Evolutionary conservation across 768 basidiomycete species (phyloP), one percentile per base, ranked within the genome.

Genomic region (Lepiota brunneoincarnata): DNA sequence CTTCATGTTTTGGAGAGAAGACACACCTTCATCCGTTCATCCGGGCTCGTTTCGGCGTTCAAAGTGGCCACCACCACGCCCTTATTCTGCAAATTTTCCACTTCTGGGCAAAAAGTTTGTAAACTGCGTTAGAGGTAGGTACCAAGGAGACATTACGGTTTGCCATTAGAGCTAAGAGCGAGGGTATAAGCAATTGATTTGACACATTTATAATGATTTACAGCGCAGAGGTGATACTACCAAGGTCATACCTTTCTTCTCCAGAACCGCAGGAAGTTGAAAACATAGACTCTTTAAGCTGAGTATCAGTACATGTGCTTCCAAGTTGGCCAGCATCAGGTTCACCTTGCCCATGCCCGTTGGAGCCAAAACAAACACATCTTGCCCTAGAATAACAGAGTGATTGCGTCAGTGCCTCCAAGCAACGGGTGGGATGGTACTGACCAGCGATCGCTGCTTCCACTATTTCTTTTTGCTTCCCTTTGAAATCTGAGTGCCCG

Each of bases 281-380:
- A 93, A 93, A 67, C 91, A 93, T 3, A 93, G 62, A 61, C 89
- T 91, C 89, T 91, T 47, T 3, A 18, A 44, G n/a, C n/a, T n/a
- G 4, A 48, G 42, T 11, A 39, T 50, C 39, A 18, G 17, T 41
- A 40, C 49, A 43, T 47, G 20, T 5, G 21, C 21, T 28, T 42
- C 3, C 35, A 21, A 6, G 6, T 4, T 39, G 7, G 14, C 7
- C 7, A 20, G 2, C 4, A 41, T 4, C 12, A 0, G 45, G 64
- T 62, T 36, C 26, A 86, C 91, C 79, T 93, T 93, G 31, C 91
- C 92, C 87, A 93, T 90, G 3, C 91, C 90, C 9, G 92, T 93
- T 0, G 91, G 90, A 15, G 91, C 91, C 2, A 92, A 76, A 9
- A 91, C 88, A 45, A 92, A 77, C 12, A 92, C 82, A 67, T 92